Conservation (phyloP, 345 rosid species). For the Populus simonii region DNA sequence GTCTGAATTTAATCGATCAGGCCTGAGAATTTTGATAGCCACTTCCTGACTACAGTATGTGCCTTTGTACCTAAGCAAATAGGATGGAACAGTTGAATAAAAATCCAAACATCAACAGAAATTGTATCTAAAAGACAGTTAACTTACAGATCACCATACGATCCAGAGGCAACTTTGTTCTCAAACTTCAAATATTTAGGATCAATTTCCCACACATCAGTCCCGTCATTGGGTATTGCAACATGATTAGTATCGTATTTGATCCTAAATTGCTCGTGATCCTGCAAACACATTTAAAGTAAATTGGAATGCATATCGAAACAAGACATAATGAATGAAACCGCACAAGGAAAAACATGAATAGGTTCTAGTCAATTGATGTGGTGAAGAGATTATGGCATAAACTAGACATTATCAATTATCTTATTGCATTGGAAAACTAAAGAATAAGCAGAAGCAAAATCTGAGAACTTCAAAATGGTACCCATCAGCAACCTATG, state of each 20-base stretch:
- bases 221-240: conserved; percentile 85
- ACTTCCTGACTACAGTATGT: conserved; percentile 94
- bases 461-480: background rate
- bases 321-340: background rate
- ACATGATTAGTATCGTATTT: conserved; percentile 48
- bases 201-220: conserved; percentile 97
- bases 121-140: conserved; percentile 4
- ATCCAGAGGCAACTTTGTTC: conserved; percentile 88
- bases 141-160: conserved; percentile 97
- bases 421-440: background rate
- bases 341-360: background rate
- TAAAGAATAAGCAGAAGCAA: background rate
- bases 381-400: background rate
- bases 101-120: conserved; percentile 3
- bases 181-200: conserved; percentile 62
- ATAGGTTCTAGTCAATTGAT: background rate
- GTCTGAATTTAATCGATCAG: conserved; percentile 80
- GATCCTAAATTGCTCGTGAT: conserved; percentile 30
- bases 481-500: background rate
- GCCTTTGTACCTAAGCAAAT: conserved; percentile 74
- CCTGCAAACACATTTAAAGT: conserved; percentile 21
- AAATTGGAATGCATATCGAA: background rate
- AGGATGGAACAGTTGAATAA: background rate
- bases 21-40: conserved; percentile 90
- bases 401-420: background rate